These are phyloP conservation scores for Rhodotorula sp. DNA, from an alignment of 1,284 basidiomycete species.

Conservation along the genomic window DNA sequence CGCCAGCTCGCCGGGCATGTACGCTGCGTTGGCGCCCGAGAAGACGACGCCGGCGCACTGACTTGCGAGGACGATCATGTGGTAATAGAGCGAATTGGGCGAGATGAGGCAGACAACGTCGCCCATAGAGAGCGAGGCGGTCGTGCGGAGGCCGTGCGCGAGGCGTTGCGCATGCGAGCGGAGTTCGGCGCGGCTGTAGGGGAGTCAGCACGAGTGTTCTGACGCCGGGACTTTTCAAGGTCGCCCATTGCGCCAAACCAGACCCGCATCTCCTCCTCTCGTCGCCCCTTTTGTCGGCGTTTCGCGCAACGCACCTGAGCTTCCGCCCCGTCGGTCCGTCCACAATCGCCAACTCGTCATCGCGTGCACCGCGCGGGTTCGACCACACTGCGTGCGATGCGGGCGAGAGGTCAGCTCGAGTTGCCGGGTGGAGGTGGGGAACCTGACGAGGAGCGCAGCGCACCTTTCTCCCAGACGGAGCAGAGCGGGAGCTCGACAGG, in stretches of 20 bases:
- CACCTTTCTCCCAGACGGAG: slow-evolving; percentile 38
- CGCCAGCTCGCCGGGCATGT: slow-evolving; percentile 35
- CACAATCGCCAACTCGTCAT: slow-evolving; percentile 36
- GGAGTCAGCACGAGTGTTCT: background rate
- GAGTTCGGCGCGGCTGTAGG: slow-evolving; percentile 23
- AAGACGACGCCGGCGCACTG: slow-evolving; percentile 45
- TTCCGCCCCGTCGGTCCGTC: slow-evolving; percentile 41
- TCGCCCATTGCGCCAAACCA: no score
- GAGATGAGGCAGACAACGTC: slow-evolving; percentile 42
- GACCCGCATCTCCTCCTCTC: background rate
- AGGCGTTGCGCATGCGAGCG: slow-evolving; percentile 31
- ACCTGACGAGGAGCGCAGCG: background rate
- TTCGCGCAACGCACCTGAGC: slow-evolving; percentile 27
- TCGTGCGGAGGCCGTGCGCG: slow-evolving; percentile 40
- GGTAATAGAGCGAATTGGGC: slow-evolving; percentile 42
- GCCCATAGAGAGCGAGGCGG: slow-evolving; percentile 12
- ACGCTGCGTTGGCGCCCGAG: slow-evolving; percentile 46
- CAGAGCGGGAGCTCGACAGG: slow-evolving; percentile 28
- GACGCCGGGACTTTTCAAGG: no score
- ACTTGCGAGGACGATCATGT: slow-evolving; percentile 21
- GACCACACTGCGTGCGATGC: slow-evolving; percentile 25
- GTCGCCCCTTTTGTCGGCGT: background rate
- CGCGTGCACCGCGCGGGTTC: slow-evolving; percentile 34
- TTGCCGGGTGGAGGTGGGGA: background rate
- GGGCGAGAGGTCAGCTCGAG: background rate